These are phyloP conservation scores for Physcomitrellopsis africana DNA, from an alignment of 225 moss, liverwort and hornwort genomes.

Conservation along the genomic window DNA sequence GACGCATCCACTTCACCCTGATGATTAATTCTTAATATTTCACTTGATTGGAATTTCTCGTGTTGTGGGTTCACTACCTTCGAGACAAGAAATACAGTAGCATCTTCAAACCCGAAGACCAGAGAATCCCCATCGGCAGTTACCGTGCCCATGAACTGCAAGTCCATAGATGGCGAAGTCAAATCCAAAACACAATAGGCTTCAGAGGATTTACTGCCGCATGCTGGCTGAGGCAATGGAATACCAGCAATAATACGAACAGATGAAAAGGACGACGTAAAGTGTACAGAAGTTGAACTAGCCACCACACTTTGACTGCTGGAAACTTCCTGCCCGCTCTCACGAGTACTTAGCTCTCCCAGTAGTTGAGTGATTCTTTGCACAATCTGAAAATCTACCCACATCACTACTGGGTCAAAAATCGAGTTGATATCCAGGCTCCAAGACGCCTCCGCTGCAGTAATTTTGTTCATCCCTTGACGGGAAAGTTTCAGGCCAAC, in stretches of 20 bases:
- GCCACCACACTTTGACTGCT: conserved; percentile 31
- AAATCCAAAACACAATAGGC: conserved; percentile 58
- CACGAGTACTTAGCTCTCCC: conserved; percentile 39
- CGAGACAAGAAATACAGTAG: conserved; percentile 47
- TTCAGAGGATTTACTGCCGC: conserved; percentile 27
- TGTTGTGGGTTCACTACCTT: conserved; percentile 36
- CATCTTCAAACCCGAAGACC: conserved; percentile 44
- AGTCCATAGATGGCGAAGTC: conserved; percentile 48
- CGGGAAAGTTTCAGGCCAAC: conserved; percentile 51
- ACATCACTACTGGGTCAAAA: conserved; percentile 68
- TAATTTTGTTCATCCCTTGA: conserved; percentile 33
- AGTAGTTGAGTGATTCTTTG: conserved; percentile 62
- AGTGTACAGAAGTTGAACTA: conserved; percentile 45
- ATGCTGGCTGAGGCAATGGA: conserved; percentile 28
- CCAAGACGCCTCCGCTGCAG: conserved; percentile 38
- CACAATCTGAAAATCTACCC: conserved; percentile 79
- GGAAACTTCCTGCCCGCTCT: conserved; percentile 33
- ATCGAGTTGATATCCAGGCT: conserved; percentile 61
- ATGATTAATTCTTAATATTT: conserved; percentile 51
- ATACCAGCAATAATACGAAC: conserved; percentile 66
- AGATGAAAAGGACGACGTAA: conserved; percentile 62
- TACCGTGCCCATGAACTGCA: conserved; percentile 42
- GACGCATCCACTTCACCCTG: conserved; percentile 60
- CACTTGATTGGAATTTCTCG: conserved; percentile 42
- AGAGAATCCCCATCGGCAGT: conserved; percentile 47